These are phyloP conservation scores for Piper betle DNA, from an alignment of 164 flowering plant genomes.

Conservation along the genomic window DNA sequence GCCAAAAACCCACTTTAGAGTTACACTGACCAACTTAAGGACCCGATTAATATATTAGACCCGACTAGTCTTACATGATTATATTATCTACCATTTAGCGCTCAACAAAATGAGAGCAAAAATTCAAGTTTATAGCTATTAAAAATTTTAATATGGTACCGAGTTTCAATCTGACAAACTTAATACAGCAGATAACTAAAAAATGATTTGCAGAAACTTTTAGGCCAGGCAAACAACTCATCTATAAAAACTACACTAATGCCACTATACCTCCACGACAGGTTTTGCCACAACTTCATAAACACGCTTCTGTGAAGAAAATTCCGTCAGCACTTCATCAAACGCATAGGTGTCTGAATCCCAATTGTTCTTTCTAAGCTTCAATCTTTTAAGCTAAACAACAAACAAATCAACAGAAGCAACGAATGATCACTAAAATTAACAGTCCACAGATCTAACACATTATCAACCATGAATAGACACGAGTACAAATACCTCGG, in stretches of 20 bases:
- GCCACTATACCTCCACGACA: conserved; percentile 63
- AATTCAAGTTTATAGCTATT: too few relatives aligned
- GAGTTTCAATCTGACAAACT: too few relatives aligned
- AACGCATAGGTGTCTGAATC: conserved; percentile 88
- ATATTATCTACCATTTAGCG: too few relatives aligned
- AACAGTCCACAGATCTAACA: background rate
- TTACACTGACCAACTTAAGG: too few relatives aligned
- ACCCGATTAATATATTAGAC: too few relatives aligned
- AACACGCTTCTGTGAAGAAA: conserved; percentile 95
- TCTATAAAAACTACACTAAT: background rate
- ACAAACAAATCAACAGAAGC: conserved; percentile 1
- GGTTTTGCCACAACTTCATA: conserved; percentile 99
- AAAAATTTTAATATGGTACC: too few relatives aligned
- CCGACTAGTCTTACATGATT: too few relatives aligned
- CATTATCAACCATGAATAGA: background rate
- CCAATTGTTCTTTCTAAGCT: conserved; percentile 93
- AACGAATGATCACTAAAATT: background rate
- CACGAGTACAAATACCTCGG: background rate
- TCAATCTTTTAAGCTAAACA: conserved; percentile 80
- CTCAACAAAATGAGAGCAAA: too few relatives aligned
- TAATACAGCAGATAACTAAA: too few relatives aligned
- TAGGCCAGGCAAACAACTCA: background rate
- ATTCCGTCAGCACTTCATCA: conserved; percentile 96
- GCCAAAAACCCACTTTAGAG: too few relatives aligned
- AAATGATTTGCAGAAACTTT: too few relatives aligned